Evolutionary conservation across 2,329 filamentous ascomycete genomes (phyloP), one percentile per base, ranked within the genome.

Genomic region (Cylindrodendrum hubeiense): DNA sequence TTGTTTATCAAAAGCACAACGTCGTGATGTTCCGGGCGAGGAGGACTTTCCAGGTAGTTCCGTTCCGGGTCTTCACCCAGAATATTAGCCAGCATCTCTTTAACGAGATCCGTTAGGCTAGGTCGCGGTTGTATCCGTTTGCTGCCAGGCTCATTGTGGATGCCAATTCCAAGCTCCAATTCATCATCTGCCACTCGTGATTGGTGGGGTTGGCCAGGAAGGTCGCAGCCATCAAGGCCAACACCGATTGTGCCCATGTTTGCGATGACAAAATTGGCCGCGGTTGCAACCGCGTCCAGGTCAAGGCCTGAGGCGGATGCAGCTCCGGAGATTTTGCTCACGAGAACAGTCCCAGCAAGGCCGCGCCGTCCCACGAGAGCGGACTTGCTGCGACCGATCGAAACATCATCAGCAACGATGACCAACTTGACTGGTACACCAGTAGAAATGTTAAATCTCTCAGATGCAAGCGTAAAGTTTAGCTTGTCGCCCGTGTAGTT

Each of bases 401-500:
- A 60, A 8, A 65, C 52, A 37, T 65, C 63, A 19, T 65, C 63
- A 8, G 44, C 58, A 50, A 93, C 89, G 28, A 93, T 89, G 28
- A 92, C 85, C 85, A 93, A 91, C 66, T 92, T 89, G 0, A 90
- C 88, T 30, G 90, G 83, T 2, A 85, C 84, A 10, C 81, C 80
- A 10, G 77, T 75, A 0, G 91, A 90, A 61, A 56, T 26, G 24
- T 90, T 89, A 13, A 90, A 91, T 74, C 93, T 92, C 76, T 93
- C 91, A 6, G 91, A 89, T 0, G 89, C 91, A 83, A 93, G 89
- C 5, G 90, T 91, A 68, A 93, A 94, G 75, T 93, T 92, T 65
- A 93, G 80, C 54, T 93, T 87, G 76, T 90, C 89, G n/a, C 88
- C 89, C 1, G 90, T 92, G 74, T 92, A 92, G 74, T 93, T 93